Conservation (phyloP, 768 basidiomycete species). For the Russula dissimulans region DNA sequence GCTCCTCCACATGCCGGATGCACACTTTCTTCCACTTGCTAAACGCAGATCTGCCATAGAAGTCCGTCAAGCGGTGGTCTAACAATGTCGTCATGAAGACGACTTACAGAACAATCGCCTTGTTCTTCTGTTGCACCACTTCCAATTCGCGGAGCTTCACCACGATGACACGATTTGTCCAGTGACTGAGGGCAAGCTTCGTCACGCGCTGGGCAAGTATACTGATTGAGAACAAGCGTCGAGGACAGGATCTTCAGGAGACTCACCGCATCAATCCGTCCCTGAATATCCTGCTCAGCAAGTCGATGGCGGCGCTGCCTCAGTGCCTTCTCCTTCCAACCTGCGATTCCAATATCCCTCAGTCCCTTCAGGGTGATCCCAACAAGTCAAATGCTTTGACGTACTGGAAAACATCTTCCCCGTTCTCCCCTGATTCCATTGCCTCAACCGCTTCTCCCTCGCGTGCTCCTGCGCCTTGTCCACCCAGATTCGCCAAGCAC, state of each 20-base stretch:
- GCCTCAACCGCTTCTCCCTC: slow-evolving; percentile 37
- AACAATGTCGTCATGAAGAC: background rate
- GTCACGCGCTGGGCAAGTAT: slow-evolving; percentile 39
- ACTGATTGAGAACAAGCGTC: background rate
- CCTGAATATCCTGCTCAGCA: slow-evolving; percentile 14
- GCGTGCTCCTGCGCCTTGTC: slow-evolving; percentile 35
- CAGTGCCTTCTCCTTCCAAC: slow-evolving; percentile 15
- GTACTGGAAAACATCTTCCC: slow-evolving; percentile 31
- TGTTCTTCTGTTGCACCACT: slow-evolving; percentile 39
- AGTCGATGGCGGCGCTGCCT: slow-evolving; percentile 16
- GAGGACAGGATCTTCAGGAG: background rate
- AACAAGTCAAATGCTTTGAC: background rate
- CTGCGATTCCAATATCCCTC: slow-evolving; percentile 1
- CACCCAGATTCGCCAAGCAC: slow-evolving; percentile 42
- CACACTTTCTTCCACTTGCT: slow-evolving; percentile 59
- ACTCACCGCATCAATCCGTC: slow-evolving; percentile 1
- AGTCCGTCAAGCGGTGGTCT: background rate
- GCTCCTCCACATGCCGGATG: slow-evolving; percentile 56
- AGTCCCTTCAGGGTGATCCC: background rate
- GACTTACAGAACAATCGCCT: slow-evolving; percentile 31
- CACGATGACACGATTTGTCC: slow-evolving; percentile 69
- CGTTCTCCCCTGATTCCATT: slow-evolving; percentile 34
- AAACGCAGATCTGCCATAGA: slow-evolving; percentile 41
- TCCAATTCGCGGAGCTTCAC: slow-evolving; percentile 68
- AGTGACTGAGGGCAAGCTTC: slow-evolving; percentile 39